Base-by-base conservation (phyloP, 495 filamentous ascomycete species). In the Hyaloscypha variabilis region DNA sequence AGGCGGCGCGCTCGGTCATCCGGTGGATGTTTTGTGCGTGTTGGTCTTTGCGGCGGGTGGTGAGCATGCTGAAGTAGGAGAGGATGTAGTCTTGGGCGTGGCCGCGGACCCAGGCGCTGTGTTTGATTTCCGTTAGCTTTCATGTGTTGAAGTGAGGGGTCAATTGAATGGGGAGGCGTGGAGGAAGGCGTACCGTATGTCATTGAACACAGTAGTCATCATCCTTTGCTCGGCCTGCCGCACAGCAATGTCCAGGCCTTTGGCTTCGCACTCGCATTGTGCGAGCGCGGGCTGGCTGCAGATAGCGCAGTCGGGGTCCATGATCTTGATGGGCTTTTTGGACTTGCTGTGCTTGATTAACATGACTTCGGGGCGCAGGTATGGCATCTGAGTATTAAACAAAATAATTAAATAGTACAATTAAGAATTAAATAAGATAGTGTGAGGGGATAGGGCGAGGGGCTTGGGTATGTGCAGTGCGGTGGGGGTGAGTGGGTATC, bases 221-320 rank as follows among this genome's bases (percentile, higher is more conserved):
- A 88, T 87, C 57, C 84, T 79, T 55, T 79, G 69, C 74, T 91
- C 88, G 36, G 88, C 87, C 72, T 90, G 87, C 68, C 84, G 78
- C 57, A 91, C 80, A 36, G 88, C 88, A 58, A 85, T 79, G 74
- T 88, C 83, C 51, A 91, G 82, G 30, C 86, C 85, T 66, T 88
- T 87, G 50, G 84, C 82, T 78, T 91, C 88, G 77, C 87, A 90
- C 64, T 88, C 87, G 77, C 88, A 90, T 68, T 83, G 80, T 67
- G 81, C 76, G 39, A 82, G 77, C 51, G 87, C 84, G 57, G 88
- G 86, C 69, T 82, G 81, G 75, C 84, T 82, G 75, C 88, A 91
- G 62, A 91, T 89, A 52, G 88, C 87, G 77, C 88, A 91, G 77
- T 89, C 87, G 46, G 88, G 88, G 65, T 88, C 86, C 84, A 87